Conservation (phyloP, 73 alveolate species). For the Halteria grandinella region DNA sequence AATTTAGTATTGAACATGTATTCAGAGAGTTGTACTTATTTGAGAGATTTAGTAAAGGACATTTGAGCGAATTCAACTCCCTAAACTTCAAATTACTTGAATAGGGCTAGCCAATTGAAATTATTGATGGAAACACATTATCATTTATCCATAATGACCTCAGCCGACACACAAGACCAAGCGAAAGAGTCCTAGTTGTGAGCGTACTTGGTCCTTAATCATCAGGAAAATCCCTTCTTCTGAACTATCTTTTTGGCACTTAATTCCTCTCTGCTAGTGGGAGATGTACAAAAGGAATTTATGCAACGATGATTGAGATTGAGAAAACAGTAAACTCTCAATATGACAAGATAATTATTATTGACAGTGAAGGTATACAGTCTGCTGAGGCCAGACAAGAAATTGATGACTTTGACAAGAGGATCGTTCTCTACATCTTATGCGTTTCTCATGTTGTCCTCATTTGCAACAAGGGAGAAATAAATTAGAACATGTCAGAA, state of each 20-base stretch:
- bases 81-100: background rate
- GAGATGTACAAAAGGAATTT: conserved; percentile 60
- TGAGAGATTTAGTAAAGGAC: background rate
- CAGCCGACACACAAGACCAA: background rate
- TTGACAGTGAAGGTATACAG: conserved; percentile 71
- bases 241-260: conserved; percentile 42
- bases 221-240: conserved; percentile 59
- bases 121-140: conserved; percentile 48
- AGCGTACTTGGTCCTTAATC: conserved; percentile 70
- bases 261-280: conserved; percentile 33
- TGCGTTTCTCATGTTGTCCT: conserved; percentile 36
- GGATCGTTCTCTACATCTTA: conserved; percentile 52
- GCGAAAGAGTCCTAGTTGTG: conserved; percentile 35
- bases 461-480: conserved; percentile 47
- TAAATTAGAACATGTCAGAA: conserved; percentile 20
- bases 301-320: conserved; percentile 55
- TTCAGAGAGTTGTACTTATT: conserved; percentile 2
- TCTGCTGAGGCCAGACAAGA: conserved; percentile 72
- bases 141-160: background rate
- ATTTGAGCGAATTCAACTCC: background rate
- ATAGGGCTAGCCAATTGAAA: conserved; percentile 32
- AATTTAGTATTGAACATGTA: conserved; percentile 17
- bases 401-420: conserved; percentile 70
- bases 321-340: background rate
- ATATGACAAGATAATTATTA: conserved; percentile 38